Base-by-base conservation (phyloP, 2,329 filamentous ascomycete species). In the Hypoxylon sp. region DNA sequence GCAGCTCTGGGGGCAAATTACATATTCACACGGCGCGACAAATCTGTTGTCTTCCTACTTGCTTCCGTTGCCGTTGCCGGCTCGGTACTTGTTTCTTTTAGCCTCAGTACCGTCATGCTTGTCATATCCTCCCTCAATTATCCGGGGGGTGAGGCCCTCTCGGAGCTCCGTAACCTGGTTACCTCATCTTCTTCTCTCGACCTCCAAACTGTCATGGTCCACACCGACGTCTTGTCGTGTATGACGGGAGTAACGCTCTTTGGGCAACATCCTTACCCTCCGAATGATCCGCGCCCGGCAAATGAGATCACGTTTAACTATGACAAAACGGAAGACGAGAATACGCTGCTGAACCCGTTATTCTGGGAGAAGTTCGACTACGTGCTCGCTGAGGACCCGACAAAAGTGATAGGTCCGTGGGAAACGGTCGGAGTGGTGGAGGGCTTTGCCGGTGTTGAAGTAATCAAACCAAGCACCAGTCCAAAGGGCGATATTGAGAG, bases 51-150 rank as follows among this genome's bases (percentile, higher is more conserved):
- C 23, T 86, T 86, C 65, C 67, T 73, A 4, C 36, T 86, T 1
- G 70, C 84, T 6, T 82, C 83, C 2, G 56, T 83, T 2, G 63
- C 71, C 1, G 67, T 95, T 2, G 67, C 82, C 2, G 67, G 76
- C 1, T 91, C 89, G 0, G 76, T 89, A 0, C 52, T 86, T 1
- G 69, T 73, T 3, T 82, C 84, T 1, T 82, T 89, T 52, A 72
- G 76, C 4, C 75, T 82, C 25, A 90, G 87, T 48, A 76, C 78
- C 2, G 79, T 73, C 21, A 83, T 96, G 73, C 83, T 97, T 2
- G 79, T 88, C 19, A 75, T 95, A 52, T 96, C 91, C 0, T 87
- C 89, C 9, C 83, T 95, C 49, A 99, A 97, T 73, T 99, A 99
- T 67, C 94, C 94, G 1, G 94, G 94, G 36, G 94, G 90, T 15